Evolutionary conservation across 2,329 filamentous ascomycete genomes (phyloP).

Genomic region (Colletotrichum kahawae): DNA sequence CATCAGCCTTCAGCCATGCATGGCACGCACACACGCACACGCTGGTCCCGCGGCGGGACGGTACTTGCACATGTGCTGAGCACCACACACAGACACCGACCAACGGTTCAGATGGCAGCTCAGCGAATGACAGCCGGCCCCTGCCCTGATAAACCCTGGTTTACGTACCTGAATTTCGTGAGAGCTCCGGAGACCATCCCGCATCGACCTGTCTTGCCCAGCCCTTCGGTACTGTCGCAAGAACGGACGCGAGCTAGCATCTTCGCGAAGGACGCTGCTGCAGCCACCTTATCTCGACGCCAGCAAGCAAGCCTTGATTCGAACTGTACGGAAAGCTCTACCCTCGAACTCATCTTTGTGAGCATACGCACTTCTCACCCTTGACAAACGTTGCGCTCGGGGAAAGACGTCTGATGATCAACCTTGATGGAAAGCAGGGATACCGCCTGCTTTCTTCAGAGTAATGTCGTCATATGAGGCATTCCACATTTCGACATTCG

Average conservation of each 20-base stretch:
- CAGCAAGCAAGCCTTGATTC: not conserved
- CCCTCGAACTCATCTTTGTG: not conserved
- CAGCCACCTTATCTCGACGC: not conserved
- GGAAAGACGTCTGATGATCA: not conserved
- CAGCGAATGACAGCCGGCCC: slow-evolving; percentile 23
- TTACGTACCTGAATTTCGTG: slow-evolving; percentile 45
- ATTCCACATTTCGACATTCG: not conserved
- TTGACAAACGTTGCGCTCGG: not conserved
- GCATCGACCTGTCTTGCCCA: not conserved
- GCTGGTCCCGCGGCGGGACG: not conserved
- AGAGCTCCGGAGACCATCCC: slow-evolving; percentile 11
- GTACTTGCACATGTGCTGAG: not conserved
- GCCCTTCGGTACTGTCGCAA: not conserved
- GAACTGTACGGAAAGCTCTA: not conserved
- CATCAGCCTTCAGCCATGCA: not conserved
- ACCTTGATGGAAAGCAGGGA: not conserved
- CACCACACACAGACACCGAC: not conserved
- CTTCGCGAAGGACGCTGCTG: not conserved
- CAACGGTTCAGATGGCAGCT: slow-evolving; percentile 19
- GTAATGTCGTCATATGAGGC: not conserved
- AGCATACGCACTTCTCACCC: not conserved
- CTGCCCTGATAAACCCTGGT: slow-evolving; percentile 11
- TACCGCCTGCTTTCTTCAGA: not conserved
- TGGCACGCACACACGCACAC: not conserved
- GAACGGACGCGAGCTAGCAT: not conserved